Conservation (phyloP, 192 early-diverging fungal species). For the Coemansia sp. region DNA sequence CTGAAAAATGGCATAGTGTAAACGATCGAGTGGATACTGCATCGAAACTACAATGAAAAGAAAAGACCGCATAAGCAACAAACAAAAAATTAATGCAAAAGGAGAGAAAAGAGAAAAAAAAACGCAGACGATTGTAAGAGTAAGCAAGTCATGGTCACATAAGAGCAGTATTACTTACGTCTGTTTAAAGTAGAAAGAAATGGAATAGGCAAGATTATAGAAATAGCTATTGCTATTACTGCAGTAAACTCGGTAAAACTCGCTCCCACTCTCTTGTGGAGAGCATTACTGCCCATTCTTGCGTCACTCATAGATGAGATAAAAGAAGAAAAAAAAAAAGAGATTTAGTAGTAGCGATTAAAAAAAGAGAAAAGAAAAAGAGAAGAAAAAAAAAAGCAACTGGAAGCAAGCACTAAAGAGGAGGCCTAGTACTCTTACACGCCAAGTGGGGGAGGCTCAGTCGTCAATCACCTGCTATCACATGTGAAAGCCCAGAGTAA, state of each 20-base stretch:
- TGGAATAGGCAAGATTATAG: slow-evolving; percentile 39
- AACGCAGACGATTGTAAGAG: neutral
- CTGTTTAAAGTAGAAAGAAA: slow-evolving; percentile 38
- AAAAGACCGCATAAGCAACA: slow-evolving; percentile 4
- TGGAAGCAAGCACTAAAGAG: neutral
- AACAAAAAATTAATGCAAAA: neutral
- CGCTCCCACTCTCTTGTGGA: neutral
- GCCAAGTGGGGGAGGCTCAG: neutral
- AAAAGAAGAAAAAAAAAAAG: neutral
- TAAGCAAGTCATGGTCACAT: neutral
- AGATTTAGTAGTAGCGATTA: neutral
- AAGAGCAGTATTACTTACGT: slow-evolving; percentile 23
- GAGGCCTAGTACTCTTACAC: neutral
- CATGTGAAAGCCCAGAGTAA: slow-evolving; percentile 8
- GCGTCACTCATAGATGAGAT: slow-evolving; percentile 4
- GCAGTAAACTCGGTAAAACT: slow-evolving; percentile 29
- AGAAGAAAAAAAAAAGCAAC: neutral
- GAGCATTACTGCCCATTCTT: neutral
- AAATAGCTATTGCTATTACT: slow-evolving; percentile 23
- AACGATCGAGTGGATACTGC: slow-evolving; percentile 47
- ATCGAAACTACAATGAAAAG: slow-evolving; percentile 22
- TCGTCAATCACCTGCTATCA: neutral
- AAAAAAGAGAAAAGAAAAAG: slow-evolving; percentile 3
- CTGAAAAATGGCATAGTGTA: slow-evolving; percentile 52
- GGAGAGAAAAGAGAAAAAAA: neutral